A percentile compares a stretch with the other conserved stretches of the same genome.
Evolutionary conservation across 495 filamentous ascomycete species (phyloP).

Genomic region (Symbiotaphrina buchneri): DNA sequence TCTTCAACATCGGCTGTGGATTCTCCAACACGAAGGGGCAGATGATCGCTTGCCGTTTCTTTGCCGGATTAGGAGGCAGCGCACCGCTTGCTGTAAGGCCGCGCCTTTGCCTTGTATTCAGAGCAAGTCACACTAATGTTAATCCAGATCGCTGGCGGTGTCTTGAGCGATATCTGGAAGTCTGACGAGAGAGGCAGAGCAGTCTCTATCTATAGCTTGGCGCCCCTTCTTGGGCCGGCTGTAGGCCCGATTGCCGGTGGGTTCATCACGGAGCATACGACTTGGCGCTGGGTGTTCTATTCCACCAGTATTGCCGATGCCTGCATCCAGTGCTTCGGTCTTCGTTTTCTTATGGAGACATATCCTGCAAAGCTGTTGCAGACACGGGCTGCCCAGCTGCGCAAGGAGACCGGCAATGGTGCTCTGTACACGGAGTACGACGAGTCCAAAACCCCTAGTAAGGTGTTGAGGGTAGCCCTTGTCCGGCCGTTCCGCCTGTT

Average conservation of each 20-base stretch:
- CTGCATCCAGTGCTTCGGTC: constrained; percentile 13
- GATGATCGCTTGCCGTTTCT: constrained; percentile 14
- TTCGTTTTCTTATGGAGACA: constrained; percentile 16
- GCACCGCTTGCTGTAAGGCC: constrained; percentile 12
- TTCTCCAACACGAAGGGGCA: constrained; percentile 12
- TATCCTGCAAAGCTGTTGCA: constrained; percentile 16
- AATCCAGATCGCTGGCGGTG: constrained; percentile 5
- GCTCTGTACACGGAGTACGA: constrained; percentile 43
- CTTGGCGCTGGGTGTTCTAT: not conserved
- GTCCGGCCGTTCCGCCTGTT: constrained; percentile 24
- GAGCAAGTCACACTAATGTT: no score
- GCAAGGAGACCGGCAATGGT: constrained; percentile 12
- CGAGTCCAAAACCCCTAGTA: constrained; percentile 16
- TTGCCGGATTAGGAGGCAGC: constrained; percentile 14
- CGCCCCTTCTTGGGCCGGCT: not conserved
- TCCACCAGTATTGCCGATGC: constrained; percentile 11
- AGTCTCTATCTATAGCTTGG: not conserved
- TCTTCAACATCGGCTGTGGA: constrained; percentile 16
- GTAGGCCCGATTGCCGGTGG: not conserved
- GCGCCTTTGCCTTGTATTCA: not conserved
- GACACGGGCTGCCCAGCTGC: constrained; percentile 10
- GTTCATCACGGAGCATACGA: constrained; percentile 15
- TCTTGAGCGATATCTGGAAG: constrained; percentile 5
- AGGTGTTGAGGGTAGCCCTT: constrained; percentile 20
- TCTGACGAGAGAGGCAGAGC: constrained; percentile 1